These are phyloP conservation scores for Tubosaeta sp. DNA, from an alignment of 768 basidiomycete species.

Conservation along the genomic window DNA sequence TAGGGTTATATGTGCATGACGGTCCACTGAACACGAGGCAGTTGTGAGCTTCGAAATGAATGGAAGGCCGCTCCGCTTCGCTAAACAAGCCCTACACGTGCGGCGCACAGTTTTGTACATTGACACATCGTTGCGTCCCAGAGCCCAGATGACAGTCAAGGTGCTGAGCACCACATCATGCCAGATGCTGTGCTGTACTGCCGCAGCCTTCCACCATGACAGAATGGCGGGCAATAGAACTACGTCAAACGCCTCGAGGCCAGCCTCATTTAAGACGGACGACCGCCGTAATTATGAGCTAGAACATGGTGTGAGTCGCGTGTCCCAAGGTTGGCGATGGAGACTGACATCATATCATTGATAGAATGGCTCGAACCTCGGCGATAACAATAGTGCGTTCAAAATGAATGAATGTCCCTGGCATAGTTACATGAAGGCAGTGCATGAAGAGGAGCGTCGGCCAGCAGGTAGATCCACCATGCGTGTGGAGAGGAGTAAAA, in stretches of 20 bases:
- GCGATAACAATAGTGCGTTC: not conserved
- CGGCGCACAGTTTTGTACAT: slow-evolving; percentile 3
- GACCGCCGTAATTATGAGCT: slow-evolving; percentile 6
- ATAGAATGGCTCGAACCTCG: not conserved
- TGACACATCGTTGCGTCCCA: slow-evolving; percentile 1
- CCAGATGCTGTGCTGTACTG: slow-evolving; percentile 9
- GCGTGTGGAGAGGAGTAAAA: too few species aligned
- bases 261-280: slow-evolving; percentile 20
- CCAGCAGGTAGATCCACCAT: slow-evolving; percentile 4
- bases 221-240: slow-evolving; percentile 20
- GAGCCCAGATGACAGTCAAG: not conserved
- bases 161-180: not conserved
- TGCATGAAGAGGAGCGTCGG: slow-evolving; percentile 8
- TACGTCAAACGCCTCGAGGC: slow-evolving; percentile 27
- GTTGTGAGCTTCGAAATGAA: slow-evolving; percentile 24
- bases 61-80: slow-evolving; percentile 20
- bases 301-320: slow-evolving; percentile 10
- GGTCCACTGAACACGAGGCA: slow-evolving; percentile 24
- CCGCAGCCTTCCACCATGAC: not conserved
- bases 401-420: slow-evolving; percentile 2
- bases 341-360: slow-evolving; percentile 5
- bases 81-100: slow-evolving; percentile 10
- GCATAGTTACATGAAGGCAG: slow-evolving; percentile 1
- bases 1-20: slow-evolving; percentile 24
- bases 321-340: slow-evolving; percentile 8